These are phyloP conservation scores for Rhexocercosporidium sp. DNA, from an alignment of 2,329 filamentous ascomycete species.

Conservation along the genomic window DNA sequence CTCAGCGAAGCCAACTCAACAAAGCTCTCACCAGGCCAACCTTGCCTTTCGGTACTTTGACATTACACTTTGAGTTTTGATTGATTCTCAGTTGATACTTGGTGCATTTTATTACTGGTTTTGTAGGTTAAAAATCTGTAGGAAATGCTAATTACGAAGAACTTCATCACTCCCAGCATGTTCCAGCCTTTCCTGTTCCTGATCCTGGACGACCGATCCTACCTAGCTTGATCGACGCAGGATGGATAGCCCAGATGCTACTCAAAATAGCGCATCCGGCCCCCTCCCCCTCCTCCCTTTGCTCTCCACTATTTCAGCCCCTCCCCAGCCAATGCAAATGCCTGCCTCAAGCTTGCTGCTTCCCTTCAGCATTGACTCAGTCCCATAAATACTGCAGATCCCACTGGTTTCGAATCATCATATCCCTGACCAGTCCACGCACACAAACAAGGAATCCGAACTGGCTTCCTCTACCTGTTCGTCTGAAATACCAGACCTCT, in stretches of 20 bases:
- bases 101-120: too few species aligned
- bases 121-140: too few species aligned
- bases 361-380: conserved; percentile 23
- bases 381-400: conserved; percentile 16
- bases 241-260: background rate
- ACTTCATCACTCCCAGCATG: background rate
- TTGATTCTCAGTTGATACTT: too few species aligned
- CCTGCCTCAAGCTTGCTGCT: conserved; percentile 10
- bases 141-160: too few species aligned
- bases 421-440: conserved; percentile 5
- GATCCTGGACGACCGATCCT: too few species aligned
- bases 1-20: background rate
- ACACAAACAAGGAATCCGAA: conserved; percentile 7
- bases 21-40: background rate
- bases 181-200: background rate
- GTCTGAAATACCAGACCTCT: background rate
- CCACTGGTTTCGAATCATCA: conserved; percentile 7
- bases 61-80: background rate
- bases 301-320: background rate
- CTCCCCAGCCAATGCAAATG: conserved; percentile 19
- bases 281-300: conserved; percentile 1
- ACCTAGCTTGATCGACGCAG: background rate
- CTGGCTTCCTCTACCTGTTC: conserved; percentile 5
- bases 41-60: background rate
- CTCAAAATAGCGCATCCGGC: conserved; percentile 5